Base-by-base conservation (phyloP, 2,329 filamentous ascomycete genomes). In the Arthrobotrys sinensis region DNA sequence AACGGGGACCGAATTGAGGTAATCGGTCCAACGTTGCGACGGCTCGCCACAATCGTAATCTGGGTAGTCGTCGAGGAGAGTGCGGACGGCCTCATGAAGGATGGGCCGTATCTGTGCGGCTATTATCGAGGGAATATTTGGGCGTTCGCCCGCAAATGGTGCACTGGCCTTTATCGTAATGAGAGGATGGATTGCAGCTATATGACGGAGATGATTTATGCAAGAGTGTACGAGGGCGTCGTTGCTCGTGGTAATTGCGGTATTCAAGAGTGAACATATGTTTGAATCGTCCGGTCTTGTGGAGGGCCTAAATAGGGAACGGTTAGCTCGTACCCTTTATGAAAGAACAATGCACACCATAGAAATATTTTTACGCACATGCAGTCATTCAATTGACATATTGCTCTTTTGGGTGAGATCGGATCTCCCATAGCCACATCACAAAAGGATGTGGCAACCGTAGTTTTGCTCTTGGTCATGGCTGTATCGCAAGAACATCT, bases 21-120 rank as follows among this genome's bases (percentile, higher is more conserved):
- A 79, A 48, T 79, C 76, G 11, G 48, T 69, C 76, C 76, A 79
- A 24, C 76, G 64, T 3, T 60, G 55, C 3, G 67, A 72, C 1
- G 69, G 64, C 43, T 79, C 76, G 36, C 76, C 76, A 46, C 76
- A 73, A n/a, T 79, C 76, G 48, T 79, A 79, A 24, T 79, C 76
- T n/a, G 76, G 76, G 57, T 75, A 79, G 36, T 79, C 76, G 50
- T 79, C 76, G 21, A 79, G 53, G 19, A 79, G 64, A 38, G 76
- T 79, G 45, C 69, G 76, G 28, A 79, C 70, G 14, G 76, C 76
- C n/a, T 79, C 76, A 46, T 79, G 76, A 10, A 79, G 70, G 16
- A 79, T 79, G 1, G 76, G 69, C 45, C 76, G 69, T 32, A 79
- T 65, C 32, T 79, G 70, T n/a, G 70, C 53, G 16, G 60, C 63